Conservation (phyloP, 2,329 filamentous ascomycete species). For the Aureobasidium sp. region DNA sequence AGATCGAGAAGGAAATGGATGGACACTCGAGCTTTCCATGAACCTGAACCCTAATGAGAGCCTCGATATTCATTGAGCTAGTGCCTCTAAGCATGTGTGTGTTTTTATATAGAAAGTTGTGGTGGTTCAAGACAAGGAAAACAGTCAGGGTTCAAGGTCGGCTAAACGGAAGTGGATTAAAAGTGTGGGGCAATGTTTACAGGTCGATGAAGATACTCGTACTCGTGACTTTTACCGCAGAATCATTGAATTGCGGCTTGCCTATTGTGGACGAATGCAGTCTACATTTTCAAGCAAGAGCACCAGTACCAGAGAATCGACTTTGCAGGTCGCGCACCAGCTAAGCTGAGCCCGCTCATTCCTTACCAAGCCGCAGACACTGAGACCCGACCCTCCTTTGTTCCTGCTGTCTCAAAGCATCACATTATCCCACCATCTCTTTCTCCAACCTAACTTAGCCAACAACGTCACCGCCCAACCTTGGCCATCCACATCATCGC, state of each 20-base stretch:
- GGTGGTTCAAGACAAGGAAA: background rate
- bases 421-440: background rate
- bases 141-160: background rate
- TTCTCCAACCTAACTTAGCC: background rate
- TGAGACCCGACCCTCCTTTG: background rate
- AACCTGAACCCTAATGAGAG: background rate
- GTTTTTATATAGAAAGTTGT: background rate
- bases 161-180: background rate
- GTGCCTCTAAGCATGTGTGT: no score
- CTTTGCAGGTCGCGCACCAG: background rate
- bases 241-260: background rate
- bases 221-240: background rate
- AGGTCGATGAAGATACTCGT: background rate
- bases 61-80: no score
- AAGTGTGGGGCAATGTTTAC: conserved; percentile 13
- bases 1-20: background rate
- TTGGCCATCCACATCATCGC: background rate
- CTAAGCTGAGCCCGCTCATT: background rate
- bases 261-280: background rate
- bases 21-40: background rate
- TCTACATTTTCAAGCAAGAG: background rate
- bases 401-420: background rate
- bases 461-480: background rate
- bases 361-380: background rate
- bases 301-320: background rate